Base-by-base conservation (phyloP, 2,329 filamentous ascomycete species). In the Phyllosticta citriasiana region DNA sequence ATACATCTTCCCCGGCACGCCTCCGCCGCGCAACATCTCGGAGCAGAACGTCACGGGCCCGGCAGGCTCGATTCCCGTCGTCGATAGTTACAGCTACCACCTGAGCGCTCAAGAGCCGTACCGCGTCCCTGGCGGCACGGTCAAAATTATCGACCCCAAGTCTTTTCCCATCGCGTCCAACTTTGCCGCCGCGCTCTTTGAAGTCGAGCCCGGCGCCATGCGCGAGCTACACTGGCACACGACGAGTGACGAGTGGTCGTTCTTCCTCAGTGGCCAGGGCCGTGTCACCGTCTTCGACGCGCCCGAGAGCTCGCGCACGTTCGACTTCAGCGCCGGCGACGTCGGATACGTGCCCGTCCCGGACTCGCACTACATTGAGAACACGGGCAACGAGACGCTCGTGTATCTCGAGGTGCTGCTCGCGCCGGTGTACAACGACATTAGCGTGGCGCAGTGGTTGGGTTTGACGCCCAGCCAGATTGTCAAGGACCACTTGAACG, bases 151-250 rank as follows among this genome's bases (percentile, higher is more conserved):
- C 6, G 84, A 86, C 66, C 77, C 81, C 0, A 68, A 71, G 0
- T 82, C 78, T 1, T 86, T 86, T 71, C 84, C 84, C 4, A 73
- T 84, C 27, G 80, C 84, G 0, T 70, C 68, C 10, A 77, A 76
- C 60, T 84, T 86, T 68, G 81, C 82, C 3, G 79, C 79, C 0
- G 82, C 82, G 0, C 74, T 85, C 1, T 80, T 86, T 9, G 82
- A 79, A 2, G 73, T 86, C 33, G 74, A 84, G 65, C 83, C 84
- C 0, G 84, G 84, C n/a, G 83, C 83, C 1, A 82, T 86, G 81
- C 79, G 84, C 24, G 84, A 86, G 67, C 73, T 87, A 53, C 84
- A 86, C 73, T 86, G 84, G 83, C 83, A 86, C 72, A 80, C 81
- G 1, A 78, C 76, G 0, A 79, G 76, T 8, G 83, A 85, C 68